A percentile compares a stretch with the other conserved stretches of the same genome.
Evolutionary conservation across 2,329 filamentous ascomycete genomes (phyloP).

Genomic region (Colletotrichum agaves): DNA sequence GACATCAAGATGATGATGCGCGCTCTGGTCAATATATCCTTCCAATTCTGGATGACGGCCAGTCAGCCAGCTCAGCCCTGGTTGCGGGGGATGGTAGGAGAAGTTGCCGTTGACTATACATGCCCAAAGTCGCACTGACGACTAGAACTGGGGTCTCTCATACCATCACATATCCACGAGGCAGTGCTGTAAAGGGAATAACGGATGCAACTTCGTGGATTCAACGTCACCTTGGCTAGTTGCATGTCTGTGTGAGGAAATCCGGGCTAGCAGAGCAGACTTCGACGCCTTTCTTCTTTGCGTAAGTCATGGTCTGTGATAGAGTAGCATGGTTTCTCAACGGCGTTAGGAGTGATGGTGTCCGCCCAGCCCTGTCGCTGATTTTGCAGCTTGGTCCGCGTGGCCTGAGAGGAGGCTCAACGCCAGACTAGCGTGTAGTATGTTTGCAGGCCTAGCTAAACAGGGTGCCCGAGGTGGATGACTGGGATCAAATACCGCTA

Average conservation of each 20-base stretch:
- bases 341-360: not conserved
- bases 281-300: slow-evolving; percentile 32
- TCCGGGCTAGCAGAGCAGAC: slow-evolving; percentile 14
- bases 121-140: slow-evolving; percentile 28
- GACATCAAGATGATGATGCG: slow-evolving; percentile 24
- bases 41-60: slow-evolving; percentile 1
- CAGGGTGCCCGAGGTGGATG: not conserved
- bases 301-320: slow-evolving; percentile 24
- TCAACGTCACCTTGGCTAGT: slow-evolving; percentile 27
- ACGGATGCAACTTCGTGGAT: slow-evolving; percentile 25
- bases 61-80: slow-evolving; percentile 8
- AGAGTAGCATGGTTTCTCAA: not conserved
- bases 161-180: slow-evolving; percentile 9
- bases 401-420: slow-evolving; percentile 27
- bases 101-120: slow-evolving; percentile 24
- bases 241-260: slow-evolving; percentile 27
- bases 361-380: slow-evolving; percentile 21
- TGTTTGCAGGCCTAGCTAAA: not conserved
- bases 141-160: slow-evolving; percentile 27
- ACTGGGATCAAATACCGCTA: slow-evolving; percentile 3
- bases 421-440: slow-evolving; percentile 10
- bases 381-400: slow-evolving; percentile 8
- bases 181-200: slow-evolving; percentile 18
- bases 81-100: slow-evolving; percentile 8
- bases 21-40: slow-evolving; percentile 33